phyloP scores from a whole-genome alignment of 1,284 basidiomycete species.

The Ganoderma meredithae region DNA sequence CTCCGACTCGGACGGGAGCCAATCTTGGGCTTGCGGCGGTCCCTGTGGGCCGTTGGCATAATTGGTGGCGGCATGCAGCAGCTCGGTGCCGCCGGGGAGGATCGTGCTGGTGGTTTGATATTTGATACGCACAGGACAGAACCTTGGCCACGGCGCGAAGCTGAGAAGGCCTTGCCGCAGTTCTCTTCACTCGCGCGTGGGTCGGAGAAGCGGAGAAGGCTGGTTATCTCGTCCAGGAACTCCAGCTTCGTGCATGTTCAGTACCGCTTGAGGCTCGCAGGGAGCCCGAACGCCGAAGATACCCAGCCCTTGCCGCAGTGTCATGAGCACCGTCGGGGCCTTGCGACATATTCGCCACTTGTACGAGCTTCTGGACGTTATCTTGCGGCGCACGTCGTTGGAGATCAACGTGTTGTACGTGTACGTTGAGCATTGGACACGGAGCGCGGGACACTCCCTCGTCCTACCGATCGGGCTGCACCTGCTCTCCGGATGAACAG shows the following conservation, averaged over 20 bases:
- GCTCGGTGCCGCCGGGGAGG: slow-evolving; percentile 8
- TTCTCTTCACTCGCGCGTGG: not conserved
- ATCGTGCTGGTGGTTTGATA: slow-evolving; percentile 25
- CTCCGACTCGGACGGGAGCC: not conserved
- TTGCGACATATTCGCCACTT: not conserved
- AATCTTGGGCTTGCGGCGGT: not conserved
- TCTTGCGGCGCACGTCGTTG: not conserved
- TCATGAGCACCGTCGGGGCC: not conserved
- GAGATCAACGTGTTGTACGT: not conserved
- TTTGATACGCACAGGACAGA: slow-evolving; percentile 10
- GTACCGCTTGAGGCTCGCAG: not conserved
- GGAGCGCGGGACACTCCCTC: not conserved
- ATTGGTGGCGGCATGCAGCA: slow-evolving; percentile 2
- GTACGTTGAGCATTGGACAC: not conserved
- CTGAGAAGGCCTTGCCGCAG: not conserved
- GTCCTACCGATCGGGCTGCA: not conserved
- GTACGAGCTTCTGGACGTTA: not conserved
- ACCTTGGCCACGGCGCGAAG: not conserved
- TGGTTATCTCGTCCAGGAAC: not conserved
- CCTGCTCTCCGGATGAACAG: not conserved
- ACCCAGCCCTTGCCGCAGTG: not conserved
- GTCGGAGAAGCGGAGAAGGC: not conserved
- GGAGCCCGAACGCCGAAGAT: not conserved
- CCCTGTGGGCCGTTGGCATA: slow-evolving; percentile 2
- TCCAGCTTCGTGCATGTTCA: not conserved